Base-by-base conservation (phyloP, 2,329 filamentous ascomycete species). In the Neonectria ditissima region DNA sequence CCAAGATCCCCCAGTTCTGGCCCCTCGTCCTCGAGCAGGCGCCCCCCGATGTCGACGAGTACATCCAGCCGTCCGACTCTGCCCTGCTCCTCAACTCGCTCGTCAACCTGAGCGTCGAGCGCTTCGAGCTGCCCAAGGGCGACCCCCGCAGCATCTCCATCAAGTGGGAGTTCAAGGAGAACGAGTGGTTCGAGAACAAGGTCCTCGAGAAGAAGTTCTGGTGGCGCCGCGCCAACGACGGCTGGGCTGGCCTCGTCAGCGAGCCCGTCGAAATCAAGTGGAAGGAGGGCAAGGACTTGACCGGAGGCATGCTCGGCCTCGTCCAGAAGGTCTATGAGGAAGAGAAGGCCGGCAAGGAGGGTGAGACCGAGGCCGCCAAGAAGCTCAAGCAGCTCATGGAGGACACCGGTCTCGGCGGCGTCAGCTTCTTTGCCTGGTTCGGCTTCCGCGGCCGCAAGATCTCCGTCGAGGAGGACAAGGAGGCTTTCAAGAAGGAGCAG, bases 191-290 rank as follows among this genome's bases (percentile, higher is more conserved):
- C 74, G 86, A 90, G 76, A 86, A 97, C 81, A 84, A 82, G 58
- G 86, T 89, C 57, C 81, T 98, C 52, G 92, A 95, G 81, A 98
- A 98, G 89, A 92, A 92, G 76, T 97, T 98, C 81, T 95, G 91
- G 87, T 93, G 91, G 85, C 89, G 94, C 69, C 86, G 86, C 77
- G 83, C 86, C 64, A 86, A 84, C 76, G 86, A 90, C 75, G 85
- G 87, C 74, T 94, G 88, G 88, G 83, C 86, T 37, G 92, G 92
- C 37, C 86, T 97, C 34, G 93, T 97, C 61, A 94, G 91, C 24
- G 93, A 97, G 82, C 95, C 95, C 6, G 92, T 97, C 69, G 86
- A 89, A 71, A 95, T 98, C 79, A 84, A 89, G 76, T 97, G 93
- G 94, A 96, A 94, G 87, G 56, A 70, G 59, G 86, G 88, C 75